A percentile compares a stretch with the other conserved stretches of the same genome.
These are phyloP conservation scores for Triticum dicoccoides DNA, from an alignment of 176 grass and related monocot genomes.

Conservation along the genomic window DNA sequence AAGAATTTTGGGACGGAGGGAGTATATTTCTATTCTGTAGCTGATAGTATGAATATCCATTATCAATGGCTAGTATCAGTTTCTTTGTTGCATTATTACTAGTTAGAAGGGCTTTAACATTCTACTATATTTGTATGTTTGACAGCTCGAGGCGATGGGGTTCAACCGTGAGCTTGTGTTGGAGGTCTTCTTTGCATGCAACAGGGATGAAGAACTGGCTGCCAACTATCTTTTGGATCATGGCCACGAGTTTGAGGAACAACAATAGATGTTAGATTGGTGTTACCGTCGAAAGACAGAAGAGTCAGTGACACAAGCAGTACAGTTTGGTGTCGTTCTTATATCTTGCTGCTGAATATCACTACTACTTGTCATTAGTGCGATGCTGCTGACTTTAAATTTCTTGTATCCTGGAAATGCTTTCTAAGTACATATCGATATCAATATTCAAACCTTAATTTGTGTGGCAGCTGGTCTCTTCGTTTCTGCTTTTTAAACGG, in stretches of 20 bases:
- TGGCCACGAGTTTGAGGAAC: slow-evolving; percentile 84
- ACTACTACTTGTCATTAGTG: slow-evolving; percentile 25
- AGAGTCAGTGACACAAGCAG: slow-evolving; percentile 1
- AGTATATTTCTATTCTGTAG: background rate
- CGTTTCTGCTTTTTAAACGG: background rate
- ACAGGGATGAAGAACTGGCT: slow-evolving; percentile 93
- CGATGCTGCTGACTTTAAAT: slow-evolving; percentile 34
- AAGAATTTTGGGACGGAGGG: too few relatives aligned
- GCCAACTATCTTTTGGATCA: slow-evolving; percentile 98
- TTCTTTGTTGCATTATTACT: background rate
- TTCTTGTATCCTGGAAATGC: slow-evolving; percentile 39
- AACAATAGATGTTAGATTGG: slow-evolving; percentile 43
- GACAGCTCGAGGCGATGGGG: slow-evolving; percentile 91
- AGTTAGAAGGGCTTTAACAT: background rate
- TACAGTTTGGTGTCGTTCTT: slow-evolving; percentile 35
- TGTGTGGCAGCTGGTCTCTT: slow-evolving; percentile 1
- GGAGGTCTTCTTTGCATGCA: slow-evolving; percentile 98
- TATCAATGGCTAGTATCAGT: background rate
- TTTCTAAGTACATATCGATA: slow-evolving; percentile 66
- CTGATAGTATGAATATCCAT: background rate
- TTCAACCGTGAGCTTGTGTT: slow-evolving; percentile 86
- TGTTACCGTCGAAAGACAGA: background rate
- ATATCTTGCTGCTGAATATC: slow-evolving; percentile 28
- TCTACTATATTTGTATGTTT: background rate
- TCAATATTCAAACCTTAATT: slow-evolving; percentile 29